Base-by-base conservation (phyloP, 2,329 filamentous ascomycete species). In the Ophiostoma populinum region DNA sequence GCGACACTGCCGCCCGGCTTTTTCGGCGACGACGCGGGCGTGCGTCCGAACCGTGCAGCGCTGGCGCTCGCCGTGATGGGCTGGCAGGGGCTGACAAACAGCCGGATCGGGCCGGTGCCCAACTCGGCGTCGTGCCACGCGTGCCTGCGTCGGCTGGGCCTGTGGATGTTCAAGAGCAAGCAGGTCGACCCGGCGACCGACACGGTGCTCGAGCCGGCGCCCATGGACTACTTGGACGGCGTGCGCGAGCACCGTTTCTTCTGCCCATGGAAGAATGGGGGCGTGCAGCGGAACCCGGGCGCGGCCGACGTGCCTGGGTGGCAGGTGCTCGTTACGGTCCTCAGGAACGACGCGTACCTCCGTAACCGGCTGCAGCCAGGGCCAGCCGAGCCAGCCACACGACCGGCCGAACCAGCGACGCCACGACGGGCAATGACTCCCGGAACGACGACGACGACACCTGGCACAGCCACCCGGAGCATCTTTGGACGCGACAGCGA, bases 141-240 rank as follows among this genome's bases (percentile, higher is more conserved):
- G 15, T 98, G 90, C 51, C 80, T 92, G 49, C 75, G 90, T 40
- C 74, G 86, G 2, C 63, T 95, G 0, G 90, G 90, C 0, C 63
- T 98, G 2, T 98, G 90, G 90, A 78, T 98, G 62, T 95, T 92
- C 53, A 79, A 75, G 48, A 76, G 75, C 52, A 85, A 76, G 53
- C 69, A 71, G 46, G 67, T 78, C 20, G 65, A 70, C 39, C 57
- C 60, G 2, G 54, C 57, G 12, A 63, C 63, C 0, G 55, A 63
- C 24, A 49, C 58, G 24, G 56, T 74, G 8, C 53, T 75, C 9
- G 61, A 67, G 5, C 65, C 67, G 1, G 67, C 74, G 3, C 66
- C 68, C 2, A 75, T 80, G 63, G 67, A 70, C 44, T 61, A 69
- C 37, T 62, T 90, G 2, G 75, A 87, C 47, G 71, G 74, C 5